These are phyloP conservation scores for Melanogaster broomeanus DNA, from an alignment of 768 basidiomycete species.

Conservation along the genomic window DNA sequence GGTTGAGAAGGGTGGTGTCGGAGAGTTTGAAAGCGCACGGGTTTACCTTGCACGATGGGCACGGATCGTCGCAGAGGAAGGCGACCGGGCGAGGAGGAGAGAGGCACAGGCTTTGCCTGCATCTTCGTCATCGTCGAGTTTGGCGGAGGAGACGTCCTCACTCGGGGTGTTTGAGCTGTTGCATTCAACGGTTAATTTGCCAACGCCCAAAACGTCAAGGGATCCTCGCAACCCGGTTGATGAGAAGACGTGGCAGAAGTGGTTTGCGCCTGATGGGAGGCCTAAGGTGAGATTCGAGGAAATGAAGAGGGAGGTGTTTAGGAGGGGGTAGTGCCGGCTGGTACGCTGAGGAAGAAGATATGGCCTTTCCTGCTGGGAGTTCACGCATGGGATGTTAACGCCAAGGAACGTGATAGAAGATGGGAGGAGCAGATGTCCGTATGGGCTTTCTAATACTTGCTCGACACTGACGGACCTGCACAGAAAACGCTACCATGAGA, in stretches of 20 bases:
- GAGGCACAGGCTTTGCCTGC: conserved; percentile 74
- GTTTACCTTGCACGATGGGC: conserved; percentile 98
- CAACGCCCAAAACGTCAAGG: conserved; percentile 80
- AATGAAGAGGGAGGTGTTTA: conserved; percentile 77
- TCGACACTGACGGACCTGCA: conserved; percentile 8
- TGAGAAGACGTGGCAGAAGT: conserved; percentile 67
- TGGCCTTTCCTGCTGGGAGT: conserved; percentile 95
- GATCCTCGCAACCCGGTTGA: conserved; percentile 80
- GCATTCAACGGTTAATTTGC: conserved; percentile 76
- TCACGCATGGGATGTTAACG: conserved; percentile 73
- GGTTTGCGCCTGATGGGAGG: conserved; percentile 74
- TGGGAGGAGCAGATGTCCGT: conserved; percentile 69
- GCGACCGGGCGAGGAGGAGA: conserved; percentile 80
- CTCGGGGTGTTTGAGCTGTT: conserved; percentile 88
- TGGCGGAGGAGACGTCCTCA: conserved; percentile 66
- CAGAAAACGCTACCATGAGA: conserved; percentile 67
- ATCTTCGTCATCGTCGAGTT: conserved; percentile 46
- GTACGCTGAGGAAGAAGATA: conserved; percentile 63
- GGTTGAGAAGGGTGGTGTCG: conserved; percentile 91
- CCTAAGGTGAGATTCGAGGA: conserved; percentile 67
- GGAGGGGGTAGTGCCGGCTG: conserved; percentile 63
- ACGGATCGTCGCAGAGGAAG: conserved; percentile 95
- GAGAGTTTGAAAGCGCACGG: conserved; percentile 94
- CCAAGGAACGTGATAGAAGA: conserved; percentile 54
- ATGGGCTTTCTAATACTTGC: not conserved